These are phyloP conservation scores for Apiospora marii DNA, from an alignment of 2,329 filamentous ascomycete genomes.

Conservation along the genomic window DNA sequence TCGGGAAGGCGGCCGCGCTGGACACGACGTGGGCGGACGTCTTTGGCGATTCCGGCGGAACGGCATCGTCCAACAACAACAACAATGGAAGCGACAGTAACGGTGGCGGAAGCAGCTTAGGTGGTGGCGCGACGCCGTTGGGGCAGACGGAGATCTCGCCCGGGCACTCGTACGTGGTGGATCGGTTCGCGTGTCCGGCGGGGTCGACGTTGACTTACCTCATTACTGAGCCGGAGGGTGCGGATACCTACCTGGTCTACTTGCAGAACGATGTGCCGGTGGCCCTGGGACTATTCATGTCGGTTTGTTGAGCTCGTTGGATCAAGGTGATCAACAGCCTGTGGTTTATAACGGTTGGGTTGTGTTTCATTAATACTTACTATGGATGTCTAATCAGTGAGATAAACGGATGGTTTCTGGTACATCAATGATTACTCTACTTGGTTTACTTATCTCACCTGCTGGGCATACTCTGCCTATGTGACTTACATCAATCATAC, in stretches of 20 bases:
- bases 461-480: too few species aligned
- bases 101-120: constrained; percentile 25
- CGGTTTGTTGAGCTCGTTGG: constrained; percentile 36
- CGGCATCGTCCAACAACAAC: background rate
- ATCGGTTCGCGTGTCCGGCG: constrained; percentile 60
- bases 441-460: background rate
- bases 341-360: background rate
- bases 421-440: background rate
- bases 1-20: constrained; percentile 53
- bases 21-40: constrained; percentile 61
- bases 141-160: constrained; percentile 54
- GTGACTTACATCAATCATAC: too few species aligned
- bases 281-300: constrained; percentile 47
- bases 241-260: constrained; percentile 60
- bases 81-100: background rate
- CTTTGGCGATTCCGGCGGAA: constrained; percentile 42
- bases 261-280: constrained; percentile 68
- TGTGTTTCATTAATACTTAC: too few species aligned
- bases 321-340: too few species aligned
- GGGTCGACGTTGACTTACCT: constrained; percentile 59
- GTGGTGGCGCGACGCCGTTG: constrained; percentile 42
- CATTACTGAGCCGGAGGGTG: constrained; percentile 52
- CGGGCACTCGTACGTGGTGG: constrained; percentile 61
- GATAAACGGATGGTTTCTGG: background rate
- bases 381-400: background rate